These are phyloP conservation scores for Eutrema heterophyllum DNA, from an alignment of 345 rosid species.

Conservation along the genomic window DNA sequence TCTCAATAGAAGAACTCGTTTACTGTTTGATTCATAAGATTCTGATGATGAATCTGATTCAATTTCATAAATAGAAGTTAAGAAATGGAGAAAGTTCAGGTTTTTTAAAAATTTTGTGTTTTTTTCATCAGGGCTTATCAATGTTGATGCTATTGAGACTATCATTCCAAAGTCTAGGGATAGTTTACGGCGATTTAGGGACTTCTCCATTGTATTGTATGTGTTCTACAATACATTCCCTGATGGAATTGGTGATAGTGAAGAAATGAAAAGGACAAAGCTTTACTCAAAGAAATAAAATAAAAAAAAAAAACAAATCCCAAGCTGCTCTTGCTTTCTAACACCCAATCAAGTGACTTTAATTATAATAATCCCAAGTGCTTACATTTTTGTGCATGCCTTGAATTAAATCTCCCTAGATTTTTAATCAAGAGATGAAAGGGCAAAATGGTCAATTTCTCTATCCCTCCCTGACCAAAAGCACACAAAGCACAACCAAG, in stretches of 20 bases:
- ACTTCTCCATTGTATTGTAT: conserved; percentile 72
- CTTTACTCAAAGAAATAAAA: no score
- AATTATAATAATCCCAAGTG: not conserved
- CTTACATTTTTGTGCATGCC: not conserved
- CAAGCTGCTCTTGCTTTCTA: no score
- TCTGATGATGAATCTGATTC: not conserved
- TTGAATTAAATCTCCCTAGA: not conserved
- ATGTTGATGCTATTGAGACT: conserved; percentile 49
- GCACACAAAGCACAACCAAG: not conserved
- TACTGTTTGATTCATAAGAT: not conserved
- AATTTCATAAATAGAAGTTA: not conserved
- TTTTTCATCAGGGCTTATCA: conserved; percentile 41
- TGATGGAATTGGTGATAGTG: conserved; percentile 39
- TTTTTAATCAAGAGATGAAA: not conserved
- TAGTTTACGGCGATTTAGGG: conserved; percentile 76
- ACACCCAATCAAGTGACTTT: no score
- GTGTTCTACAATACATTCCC: conserved; percentile 78
- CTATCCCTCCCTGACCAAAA: not conserved
- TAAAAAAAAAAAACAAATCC: no score
- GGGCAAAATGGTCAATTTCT: not conserved
- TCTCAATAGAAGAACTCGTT: not conserved
- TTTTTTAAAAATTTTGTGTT: not conserved
- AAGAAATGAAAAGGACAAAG: no score
- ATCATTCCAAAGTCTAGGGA: conserved; percentile 68
- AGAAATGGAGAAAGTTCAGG: not conserved